These are phyloP conservation scores for Eutrema japonicum DNA, from an alignment of 345 rosid genomes.

Conservation along the genomic window DNA sequence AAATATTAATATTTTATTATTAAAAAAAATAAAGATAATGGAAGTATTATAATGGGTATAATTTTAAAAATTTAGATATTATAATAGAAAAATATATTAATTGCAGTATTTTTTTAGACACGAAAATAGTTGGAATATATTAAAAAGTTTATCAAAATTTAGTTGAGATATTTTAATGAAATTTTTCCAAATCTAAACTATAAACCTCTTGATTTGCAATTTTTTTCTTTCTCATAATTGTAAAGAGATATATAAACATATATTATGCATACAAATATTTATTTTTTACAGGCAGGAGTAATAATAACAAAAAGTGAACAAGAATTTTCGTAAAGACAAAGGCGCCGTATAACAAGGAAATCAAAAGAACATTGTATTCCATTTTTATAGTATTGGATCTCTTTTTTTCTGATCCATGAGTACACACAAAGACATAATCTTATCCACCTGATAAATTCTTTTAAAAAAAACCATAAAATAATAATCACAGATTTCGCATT, in stretches of 20 bases:
- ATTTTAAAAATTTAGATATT: no score
- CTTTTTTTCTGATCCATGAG: slow-evolving; percentile 17
- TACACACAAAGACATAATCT: slow-evolving; percentile 30
- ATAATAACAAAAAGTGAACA: slow-evolving; percentile 27
- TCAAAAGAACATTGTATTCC: slow-evolving; percentile 19
- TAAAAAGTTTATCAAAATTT: no score
- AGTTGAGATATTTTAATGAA: no score
- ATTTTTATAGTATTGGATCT: slow-evolving; percentile 13
- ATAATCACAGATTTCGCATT: not conserved
- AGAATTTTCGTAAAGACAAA: slow-evolving; percentile 44
- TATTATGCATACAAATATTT: not conserved
- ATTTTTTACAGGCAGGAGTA: not conserved
- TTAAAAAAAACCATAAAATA: not conserved
- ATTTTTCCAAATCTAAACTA: not conserved
- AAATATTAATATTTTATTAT: no score
- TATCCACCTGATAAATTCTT: slow-evolving; percentile 20
- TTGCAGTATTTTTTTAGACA: no score
- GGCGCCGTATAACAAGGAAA: slow-evolving; percentile 37
- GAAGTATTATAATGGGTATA: no score
- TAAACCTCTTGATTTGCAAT: not conserved
- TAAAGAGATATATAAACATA: not conserved
- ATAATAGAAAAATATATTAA: no score
- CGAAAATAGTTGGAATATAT: no score
- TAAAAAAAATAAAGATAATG: no score
- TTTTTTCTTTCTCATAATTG: not conserved